Evolutionary conservation across 2,329 filamentous ascomycete species (phyloP), one percentile per base, ranked within the genome.

Genomic region (Aspergillus awamori): DNA sequence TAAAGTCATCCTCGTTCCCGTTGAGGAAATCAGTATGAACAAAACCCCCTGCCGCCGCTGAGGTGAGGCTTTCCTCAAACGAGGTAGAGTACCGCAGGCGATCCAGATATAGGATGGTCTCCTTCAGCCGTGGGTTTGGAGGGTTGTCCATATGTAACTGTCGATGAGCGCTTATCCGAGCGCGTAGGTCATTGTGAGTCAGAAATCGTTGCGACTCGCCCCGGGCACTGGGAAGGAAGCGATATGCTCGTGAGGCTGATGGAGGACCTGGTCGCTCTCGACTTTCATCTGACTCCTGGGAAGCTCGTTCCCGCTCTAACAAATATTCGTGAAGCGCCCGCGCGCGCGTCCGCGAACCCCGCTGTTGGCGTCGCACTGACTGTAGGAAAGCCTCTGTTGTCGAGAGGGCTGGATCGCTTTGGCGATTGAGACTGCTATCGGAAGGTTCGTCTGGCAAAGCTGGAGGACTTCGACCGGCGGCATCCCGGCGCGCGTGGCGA

Each of bases 21-120:
- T 79, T 75, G 58, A 83, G 82, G 68, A 83, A 81, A 63, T 85
- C 83, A 60, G 83, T 81, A 22, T 75, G 79, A 20, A 83, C 76
- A 58, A 87, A 81, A 11, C 83, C 83, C 26, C 81, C 80, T 28
- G 83, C 83, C 5, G 82, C 80, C 13, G 84, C 84, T 17, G 78
- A 79, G 38, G 78, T 79, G 17, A 86, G 73, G 62, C 83, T 83
- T 63, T 87, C 84, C 62, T 86, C 81, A 55, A 83, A 79, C 11
- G 79, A 81, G 58, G 73, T 79, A 30, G 82, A 84, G 57, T 80
- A 79, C 15, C 86, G 84, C 63, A 89, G 76, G 56, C 81, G 80
- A 58, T 86, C 83, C 15, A 89, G 80, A 70, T 89, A 89, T 67
- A 81, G 83, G 67, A 89, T 84, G 1, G 84, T 83, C 65, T 85